phyloP scores from a whole-genome alignment of 2,329 filamentous ascomycete genomes.

The Sarocladium kiliense region DNA sequence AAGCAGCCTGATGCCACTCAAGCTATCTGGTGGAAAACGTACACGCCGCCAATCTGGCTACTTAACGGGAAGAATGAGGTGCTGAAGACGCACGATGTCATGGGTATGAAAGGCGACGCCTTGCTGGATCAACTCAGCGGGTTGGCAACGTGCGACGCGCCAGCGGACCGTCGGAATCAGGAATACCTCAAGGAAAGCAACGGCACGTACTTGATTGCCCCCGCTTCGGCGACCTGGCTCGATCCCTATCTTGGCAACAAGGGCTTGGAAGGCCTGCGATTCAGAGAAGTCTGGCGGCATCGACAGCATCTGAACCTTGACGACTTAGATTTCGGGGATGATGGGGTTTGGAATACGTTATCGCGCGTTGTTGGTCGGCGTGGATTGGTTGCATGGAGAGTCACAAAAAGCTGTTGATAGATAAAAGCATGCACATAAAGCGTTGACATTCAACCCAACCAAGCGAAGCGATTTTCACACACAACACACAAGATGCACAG shows the following conservation, averaged over 20 bases:
- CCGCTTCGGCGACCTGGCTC: conserved; percentile 65
- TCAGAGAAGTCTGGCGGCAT: conserved; percentile 67
- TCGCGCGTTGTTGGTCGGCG: conserved; percentile 60
- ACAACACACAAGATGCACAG: not conserved
- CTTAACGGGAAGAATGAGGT: conserved; percentile 70
- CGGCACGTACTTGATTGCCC: conserved; percentile 68
- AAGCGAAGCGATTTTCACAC: not conserved
- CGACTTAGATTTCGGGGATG: conserved; percentile 73
- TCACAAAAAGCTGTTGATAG: conserved; percentile 53
- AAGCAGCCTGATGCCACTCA: conserved; percentile 63
- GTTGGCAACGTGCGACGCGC: conserved; percentile 58
- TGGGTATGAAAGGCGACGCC: conserved; percentile 60
- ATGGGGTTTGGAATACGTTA: conserved; percentile 69
- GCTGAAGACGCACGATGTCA: conserved; percentile 66
- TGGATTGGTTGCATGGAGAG: conserved; percentile 57
- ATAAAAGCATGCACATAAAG: not conserved
- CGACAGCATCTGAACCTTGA: conserved; percentile 68
- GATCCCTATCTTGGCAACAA: conserved; percentile 58
- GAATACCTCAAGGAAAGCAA: conserved; percentile 57
- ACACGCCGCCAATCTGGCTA: conserved; percentile 76
- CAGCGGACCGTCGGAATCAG: conserved; percentile 47
- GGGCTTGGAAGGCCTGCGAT: conserved; percentile 52
- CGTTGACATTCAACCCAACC: not conserved
- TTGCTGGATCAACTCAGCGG: conserved; percentile 55
- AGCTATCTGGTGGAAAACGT: conserved; percentile 82